Evolutionary conservation across 305 asterid species (phyloP).

Genomic region (Withania somnifera): DNA sequence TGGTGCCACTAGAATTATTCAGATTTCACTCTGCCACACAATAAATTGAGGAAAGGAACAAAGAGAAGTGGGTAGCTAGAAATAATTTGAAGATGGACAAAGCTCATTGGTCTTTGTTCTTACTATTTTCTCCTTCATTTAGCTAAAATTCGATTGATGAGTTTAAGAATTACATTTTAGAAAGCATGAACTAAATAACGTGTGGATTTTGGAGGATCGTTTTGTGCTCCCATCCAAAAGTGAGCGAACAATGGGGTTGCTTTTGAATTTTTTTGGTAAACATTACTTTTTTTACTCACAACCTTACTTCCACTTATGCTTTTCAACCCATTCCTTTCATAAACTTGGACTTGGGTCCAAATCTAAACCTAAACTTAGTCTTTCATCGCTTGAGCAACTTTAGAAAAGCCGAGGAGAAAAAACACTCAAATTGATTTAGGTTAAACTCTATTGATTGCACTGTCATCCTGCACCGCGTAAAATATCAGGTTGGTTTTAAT

Average conservation of each 20-base stretch:
- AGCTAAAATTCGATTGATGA: slow-evolving; percentile 6
- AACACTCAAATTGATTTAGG: background rate
- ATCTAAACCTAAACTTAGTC: slow-evolving; percentile 4
- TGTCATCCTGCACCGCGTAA: background rate
- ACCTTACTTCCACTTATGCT: background rate
- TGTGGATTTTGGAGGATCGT: background rate
- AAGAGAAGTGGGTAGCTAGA: background rate
- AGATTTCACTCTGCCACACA: slow-evolving; percentile 9
- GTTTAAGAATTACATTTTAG: background rate
- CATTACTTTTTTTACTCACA: background rate
- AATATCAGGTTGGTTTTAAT: background rate
- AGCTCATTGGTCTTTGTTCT: background rate
- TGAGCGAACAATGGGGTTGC: slow-evolving; percentile 16
- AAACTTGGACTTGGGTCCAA: slow-evolving; percentile 2
- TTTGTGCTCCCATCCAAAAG: slow-evolving; percentile 13
- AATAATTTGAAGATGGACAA: background rate
- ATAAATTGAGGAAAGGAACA: background rate
- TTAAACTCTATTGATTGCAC: background rate
- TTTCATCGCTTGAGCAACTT: background rate
- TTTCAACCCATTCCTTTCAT: slow-evolving; percentile 8
- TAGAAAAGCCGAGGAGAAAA: no score
- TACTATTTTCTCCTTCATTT: background rate
- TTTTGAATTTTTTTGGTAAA: slow-evolving; percentile 1
- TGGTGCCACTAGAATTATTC: slow-evolving; percentile 20
- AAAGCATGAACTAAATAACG: background rate